These are phyloP conservation scores for Aureobasidium namibiae DNA, from an alignment of 2,329 filamentous ascomycete genomes.

Conservation along the genomic window DNA sequence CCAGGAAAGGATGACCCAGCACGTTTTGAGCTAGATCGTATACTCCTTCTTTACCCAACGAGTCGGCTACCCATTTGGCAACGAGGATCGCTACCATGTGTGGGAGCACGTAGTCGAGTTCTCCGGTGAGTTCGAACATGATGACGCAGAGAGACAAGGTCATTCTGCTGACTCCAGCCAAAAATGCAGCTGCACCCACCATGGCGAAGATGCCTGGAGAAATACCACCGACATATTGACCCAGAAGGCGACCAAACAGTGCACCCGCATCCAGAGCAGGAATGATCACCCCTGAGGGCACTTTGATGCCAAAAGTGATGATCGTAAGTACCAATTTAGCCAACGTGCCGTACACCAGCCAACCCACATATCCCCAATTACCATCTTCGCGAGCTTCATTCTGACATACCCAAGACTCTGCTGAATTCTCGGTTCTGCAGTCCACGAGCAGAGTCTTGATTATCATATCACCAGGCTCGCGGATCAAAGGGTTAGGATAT, in stretches of 20 bases:
- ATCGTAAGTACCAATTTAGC: constrained; percentile 49
- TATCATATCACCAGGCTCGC: constrained; percentile 48
- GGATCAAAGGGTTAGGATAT: constrained; percentile 47
- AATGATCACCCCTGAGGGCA: constrained; percentile 54
- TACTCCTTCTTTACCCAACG: constrained; percentile 44
- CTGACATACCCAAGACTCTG: constrained; percentile 40
- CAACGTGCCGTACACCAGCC: constrained; percentile 45
- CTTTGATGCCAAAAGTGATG: constrained; percentile 53
- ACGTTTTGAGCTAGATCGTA: constrained; percentile 54
- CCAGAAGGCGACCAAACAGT: constrained; percentile 49
- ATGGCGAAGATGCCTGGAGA: constrained; percentile 54
- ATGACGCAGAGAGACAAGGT: constrained; percentile 51
- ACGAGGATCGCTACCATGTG: constrained; percentile 53
- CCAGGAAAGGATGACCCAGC: constrained; percentile 51
- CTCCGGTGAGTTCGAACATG: constrained; percentile 55
- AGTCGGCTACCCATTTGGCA: constrained; percentile 52
- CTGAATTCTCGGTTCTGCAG: constrained; percentile 32
- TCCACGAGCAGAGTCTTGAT: constrained; percentile 51
- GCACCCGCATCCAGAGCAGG: constrained; percentile 51
- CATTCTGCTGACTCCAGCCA: constrained; percentile 52
- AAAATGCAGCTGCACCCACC: constrained; percentile 51
- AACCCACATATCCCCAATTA: constrained; percentile 40
- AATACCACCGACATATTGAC: constrained; percentile 30
- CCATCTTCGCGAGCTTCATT: constrained; percentile 34
- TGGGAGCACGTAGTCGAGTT: constrained; percentile 49